Percentiles rank a stretch among this genome's conserved stretches.
These are phyloP conservation scores for Lentinula raphanica DNA, from an alignment of 768 basidiomycete genomes.

Conservation along the genomic window DNA sequence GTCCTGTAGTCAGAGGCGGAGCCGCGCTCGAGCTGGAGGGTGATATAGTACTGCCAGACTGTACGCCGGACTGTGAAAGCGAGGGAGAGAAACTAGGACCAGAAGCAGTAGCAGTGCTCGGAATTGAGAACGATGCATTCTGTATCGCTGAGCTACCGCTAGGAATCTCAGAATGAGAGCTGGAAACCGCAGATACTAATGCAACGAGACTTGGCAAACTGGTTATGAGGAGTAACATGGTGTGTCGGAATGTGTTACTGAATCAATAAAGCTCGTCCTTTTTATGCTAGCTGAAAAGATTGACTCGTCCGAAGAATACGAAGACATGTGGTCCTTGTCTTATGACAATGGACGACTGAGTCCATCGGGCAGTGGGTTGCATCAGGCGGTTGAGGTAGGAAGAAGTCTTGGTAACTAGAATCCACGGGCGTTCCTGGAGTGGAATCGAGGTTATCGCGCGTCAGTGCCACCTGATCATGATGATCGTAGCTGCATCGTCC, in stretches of 20 bases:
- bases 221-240: neutral
- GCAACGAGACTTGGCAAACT: neutral
- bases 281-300: neutral
- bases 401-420: neutral
- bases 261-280: neutral
- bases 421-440: neutral
- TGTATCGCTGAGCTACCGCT: neutral
- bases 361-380: neutral
- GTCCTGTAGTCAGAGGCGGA: constrained; percentile 34
- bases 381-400: neutral
- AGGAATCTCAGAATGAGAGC: neutral
- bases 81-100: neutral
- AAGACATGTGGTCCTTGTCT: neutral
- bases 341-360: neutral
- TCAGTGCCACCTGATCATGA: neutral
- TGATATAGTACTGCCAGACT: neutral
- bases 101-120: neutral
- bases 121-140: neutral
- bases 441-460: neutral
- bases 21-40: constrained; percentile 28
- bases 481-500: neutral
- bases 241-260: neutral
- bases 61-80: neutral
- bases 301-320: neutral
- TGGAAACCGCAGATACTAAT: neutral